These are phyloP conservation scores for Corylus avellana DNA, from an alignment of 306 rosid genomes.

Conservation along the genomic window DNA sequence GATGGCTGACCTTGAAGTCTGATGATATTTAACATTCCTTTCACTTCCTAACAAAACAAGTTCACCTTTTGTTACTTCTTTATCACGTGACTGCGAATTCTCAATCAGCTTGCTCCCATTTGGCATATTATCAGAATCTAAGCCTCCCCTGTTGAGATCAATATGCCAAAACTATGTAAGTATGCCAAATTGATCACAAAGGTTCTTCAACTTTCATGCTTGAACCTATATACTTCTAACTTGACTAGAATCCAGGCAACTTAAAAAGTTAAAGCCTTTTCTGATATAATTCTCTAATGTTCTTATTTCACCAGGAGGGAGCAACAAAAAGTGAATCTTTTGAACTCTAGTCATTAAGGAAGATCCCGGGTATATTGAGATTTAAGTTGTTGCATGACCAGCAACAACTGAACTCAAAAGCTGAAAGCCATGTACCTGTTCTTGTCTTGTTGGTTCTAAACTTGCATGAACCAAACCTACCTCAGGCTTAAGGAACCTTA, in stretches of 20 bases:
- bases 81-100: conserved; percentile 26
- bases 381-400: background rate
- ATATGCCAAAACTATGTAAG: background rate
- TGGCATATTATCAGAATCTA: conserved; percentile 37
- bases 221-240: background rate
- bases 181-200: background rate
- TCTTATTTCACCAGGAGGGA: background rate
- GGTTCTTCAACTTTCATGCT: background rate
- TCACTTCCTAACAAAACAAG: conserved; percentile 37
- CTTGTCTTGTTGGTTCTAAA: background rate
- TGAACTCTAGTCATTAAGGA: background rate
- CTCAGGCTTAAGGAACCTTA: background rate
- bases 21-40: conserved; percentile 30
- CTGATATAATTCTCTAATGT: background rate
- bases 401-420: background rate
- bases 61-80: conserved; percentile 48
- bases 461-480: background rate
- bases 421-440: background rate
- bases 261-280: background rate
- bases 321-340: background rate
- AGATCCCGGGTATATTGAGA: background rate
- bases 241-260: background rate
- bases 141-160: conserved; percentile 42
- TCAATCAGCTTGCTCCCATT: conserved; percentile 38
- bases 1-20: conserved; percentile 47